phyloP scores from a whole-genome alignment of 768 basidiomycete species.

The Pulveroboletus sp. region DNA sequence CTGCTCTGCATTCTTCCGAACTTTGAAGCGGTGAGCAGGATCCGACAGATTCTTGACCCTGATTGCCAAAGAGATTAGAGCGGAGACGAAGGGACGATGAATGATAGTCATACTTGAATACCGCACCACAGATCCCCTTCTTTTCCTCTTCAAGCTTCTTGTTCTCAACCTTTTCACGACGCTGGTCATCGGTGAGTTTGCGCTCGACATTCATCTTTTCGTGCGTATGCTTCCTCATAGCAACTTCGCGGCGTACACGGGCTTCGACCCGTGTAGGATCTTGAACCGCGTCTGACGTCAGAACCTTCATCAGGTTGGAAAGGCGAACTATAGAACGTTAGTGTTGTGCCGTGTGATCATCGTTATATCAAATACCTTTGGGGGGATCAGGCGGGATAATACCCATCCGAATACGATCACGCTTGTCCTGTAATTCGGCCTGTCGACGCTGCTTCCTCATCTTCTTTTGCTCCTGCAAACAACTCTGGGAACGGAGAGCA shows the following conservation, averaged over 20 bases:
- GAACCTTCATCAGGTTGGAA: conserved; percentile 94
- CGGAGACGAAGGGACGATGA: background rate
- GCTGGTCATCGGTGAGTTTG: conserved; percentile 88
- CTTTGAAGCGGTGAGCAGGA: conserved; percentile 92
- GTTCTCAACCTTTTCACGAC: conserved; percentile 79
- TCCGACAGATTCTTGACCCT: conserved; percentile 86
- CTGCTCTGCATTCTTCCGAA: conserved; percentile 95
- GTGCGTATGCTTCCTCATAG: conserved; percentile 82
- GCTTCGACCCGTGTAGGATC: conserved; percentile 98
- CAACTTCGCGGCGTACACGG: conserved; percentile 89
- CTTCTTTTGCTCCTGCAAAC: conserved; percentile 85
- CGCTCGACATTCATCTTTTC: conserved; percentile 93
- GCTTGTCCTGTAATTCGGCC: conserved; percentile 89
- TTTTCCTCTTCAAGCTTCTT: conserved; percentile 89
- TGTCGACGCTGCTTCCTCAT: conserved; percentile 87
- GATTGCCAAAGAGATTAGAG: background rate
- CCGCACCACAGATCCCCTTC: conserved; percentile 76
- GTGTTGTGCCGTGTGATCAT: background rate
- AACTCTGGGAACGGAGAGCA: background rate
- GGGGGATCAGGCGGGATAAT: conserved; percentile 92
- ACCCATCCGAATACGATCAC: conserved; percentile 95
- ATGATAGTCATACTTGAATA: conserved; percentile 75
- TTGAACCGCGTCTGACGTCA: conserved; percentile 94
- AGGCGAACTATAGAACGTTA: conserved; percentile 64
- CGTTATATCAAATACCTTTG: conserved; percentile 59